phyloP scores from a whole-genome alignment of 345 rosid genomes.

The Camelina neglecta region DNA sequence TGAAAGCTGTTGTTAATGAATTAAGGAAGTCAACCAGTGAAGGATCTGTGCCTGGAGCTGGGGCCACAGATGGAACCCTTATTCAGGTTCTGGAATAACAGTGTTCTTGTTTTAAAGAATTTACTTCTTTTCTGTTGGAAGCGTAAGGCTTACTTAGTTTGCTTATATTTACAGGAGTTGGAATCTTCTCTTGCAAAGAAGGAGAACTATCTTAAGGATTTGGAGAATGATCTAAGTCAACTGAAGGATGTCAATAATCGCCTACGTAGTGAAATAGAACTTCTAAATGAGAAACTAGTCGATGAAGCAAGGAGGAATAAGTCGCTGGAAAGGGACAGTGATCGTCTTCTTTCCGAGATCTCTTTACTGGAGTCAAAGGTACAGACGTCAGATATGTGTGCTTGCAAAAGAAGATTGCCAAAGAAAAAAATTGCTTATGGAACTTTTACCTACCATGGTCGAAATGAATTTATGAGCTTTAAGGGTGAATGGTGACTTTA shows the following conservation, averaged over 20 bases:
- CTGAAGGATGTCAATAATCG: constrained; percentile 64
- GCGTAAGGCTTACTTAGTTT: constrained; percentile 20
- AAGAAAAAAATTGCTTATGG: neutral
- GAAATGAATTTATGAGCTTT: constrained; percentile 6
- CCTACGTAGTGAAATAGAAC: constrained; percentile 72
- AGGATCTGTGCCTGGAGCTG: constrained; percentile 53
- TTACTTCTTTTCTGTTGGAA: constrained; percentile 1
- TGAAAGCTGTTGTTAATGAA: constrained; percentile 62
- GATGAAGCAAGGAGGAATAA: constrained; percentile 82
- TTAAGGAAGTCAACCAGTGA: constrained; percentile 58
- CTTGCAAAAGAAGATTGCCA: constrained; percentile 19
- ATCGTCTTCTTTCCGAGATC: constrained; percentile 85
- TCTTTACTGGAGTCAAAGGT: constrained; percentile 90
- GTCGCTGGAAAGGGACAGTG: constrained; percentile 91
- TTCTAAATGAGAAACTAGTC: constrained; percentile 74
- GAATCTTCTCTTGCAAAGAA: constrained; percentile 73
- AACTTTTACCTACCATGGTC: constrained; percentile 11
- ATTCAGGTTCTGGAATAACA: constrained; percentile 55
- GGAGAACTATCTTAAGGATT: constrained; percentile 68
- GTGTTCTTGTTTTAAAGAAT: constrained; percentile 11
- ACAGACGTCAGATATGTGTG: neutral
- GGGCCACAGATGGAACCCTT: constrained; percentile 49
- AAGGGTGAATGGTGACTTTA: neutral
- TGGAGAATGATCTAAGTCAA: constrained; percentile 65
- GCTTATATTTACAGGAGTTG: constrained; percentile 63